These are phyloP conservation scores for Nitzschia sp. DNA, from an alignment of 108 stramenopile species.

Conservation along the genomic window DNA sequence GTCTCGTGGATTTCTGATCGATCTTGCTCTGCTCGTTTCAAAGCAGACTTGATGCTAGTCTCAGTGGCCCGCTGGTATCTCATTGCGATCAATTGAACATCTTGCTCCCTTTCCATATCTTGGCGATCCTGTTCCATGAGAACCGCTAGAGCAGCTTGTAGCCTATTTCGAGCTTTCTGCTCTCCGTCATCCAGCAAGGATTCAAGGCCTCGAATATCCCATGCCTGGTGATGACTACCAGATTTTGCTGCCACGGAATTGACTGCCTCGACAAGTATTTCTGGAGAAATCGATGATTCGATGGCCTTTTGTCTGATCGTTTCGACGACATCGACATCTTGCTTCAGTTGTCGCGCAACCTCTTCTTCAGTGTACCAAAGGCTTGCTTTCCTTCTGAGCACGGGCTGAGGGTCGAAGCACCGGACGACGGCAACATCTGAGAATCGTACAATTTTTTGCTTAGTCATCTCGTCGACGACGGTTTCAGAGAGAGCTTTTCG, in stretches of 20 bases:
- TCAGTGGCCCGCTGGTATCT: background rate
- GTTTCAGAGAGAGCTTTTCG: background rate
- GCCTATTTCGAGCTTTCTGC: background rate
- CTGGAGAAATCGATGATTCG: background rate
- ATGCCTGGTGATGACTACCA: too few species aligned
- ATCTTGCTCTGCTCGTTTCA: too few species aligned
- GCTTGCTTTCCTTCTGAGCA: background rate
- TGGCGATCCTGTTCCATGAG: conserved; percentile 17
- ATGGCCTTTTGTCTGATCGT: background rate
- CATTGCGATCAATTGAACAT: background rate
- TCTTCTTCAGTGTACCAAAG: background rate
- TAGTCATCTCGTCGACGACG: background rate
- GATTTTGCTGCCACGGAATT: too few species aligned
- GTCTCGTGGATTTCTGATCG: too few species aligned
- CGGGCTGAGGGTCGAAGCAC: background rate
- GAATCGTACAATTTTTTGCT: background rate
- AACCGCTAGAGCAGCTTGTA: conserved; percentile 1
- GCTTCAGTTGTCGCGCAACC: background rate
- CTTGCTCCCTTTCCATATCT: background rate
- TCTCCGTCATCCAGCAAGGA: background rate
- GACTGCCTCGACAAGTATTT: background rate
- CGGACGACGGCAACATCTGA: background rate
- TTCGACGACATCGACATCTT: background rate
- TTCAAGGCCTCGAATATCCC: conserved; percentile 7
- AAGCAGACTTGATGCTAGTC: background rate